Base-by-base conservation (phyloP, 257 asterid species). In the Agastache rugosa region DNA sequence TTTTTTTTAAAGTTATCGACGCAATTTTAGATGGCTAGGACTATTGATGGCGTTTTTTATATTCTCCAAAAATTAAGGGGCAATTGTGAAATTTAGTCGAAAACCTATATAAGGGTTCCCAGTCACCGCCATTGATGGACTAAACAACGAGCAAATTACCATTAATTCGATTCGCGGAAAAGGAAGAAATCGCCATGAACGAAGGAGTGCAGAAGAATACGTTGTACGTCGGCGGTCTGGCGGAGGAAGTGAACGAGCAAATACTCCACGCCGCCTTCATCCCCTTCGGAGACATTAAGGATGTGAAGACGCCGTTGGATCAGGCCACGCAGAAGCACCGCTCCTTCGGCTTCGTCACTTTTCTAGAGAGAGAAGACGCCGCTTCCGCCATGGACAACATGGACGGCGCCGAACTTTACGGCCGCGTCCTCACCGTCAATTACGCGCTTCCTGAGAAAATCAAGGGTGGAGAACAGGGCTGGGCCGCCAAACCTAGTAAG, bases 401-500 rank as follows among this genome's bases (percentile, higher is more conserved):
- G 97, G 98, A 93, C 74, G 98, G 98, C 14, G 93, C 98, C n/a
- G 98, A 93, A 81, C 96, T 93, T 16, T 93, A 88, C 59, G 98
- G 98, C 15, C 96, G 98, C 48, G 98, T 93, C 8, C 90, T 93
- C 39, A 93, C 98, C 59, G 98, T 93, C 23, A 91, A 93, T 62
- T 93, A 93, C 58, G 98, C 98, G n/a, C 88, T 89, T 48, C 98
- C 98, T 17, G 98, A 93, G 80, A 65, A 67, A 34, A 93, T 93
- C 75, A 93, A 93, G 96, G 98, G 98, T 19, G 98, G 98, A 23
- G 97, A 93, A 75, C 89, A 81, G 63, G 98, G 98, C 45, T 93
- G 98, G 98, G 98, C 98, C 55, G 98, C 98, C 56, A 93, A 93
- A 85, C 97, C 98, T 41, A 85, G 97, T 93, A 89, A 87, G 93